phyloP scores from a whole-genome alignment of 352 stramenopile genomes.

The Lagenidium giganteum region DNA sequence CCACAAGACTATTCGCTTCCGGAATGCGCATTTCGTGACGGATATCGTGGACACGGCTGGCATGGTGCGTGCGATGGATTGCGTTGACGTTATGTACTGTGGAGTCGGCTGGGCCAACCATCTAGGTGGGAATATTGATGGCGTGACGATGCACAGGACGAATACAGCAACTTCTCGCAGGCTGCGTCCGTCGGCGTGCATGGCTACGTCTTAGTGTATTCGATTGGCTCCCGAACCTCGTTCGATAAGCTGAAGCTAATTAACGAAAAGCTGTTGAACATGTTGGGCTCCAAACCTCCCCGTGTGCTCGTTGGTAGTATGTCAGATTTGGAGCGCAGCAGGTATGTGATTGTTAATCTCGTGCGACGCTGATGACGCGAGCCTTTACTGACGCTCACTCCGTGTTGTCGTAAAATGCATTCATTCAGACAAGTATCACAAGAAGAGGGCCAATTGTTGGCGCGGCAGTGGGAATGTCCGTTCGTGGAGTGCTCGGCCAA shows the following conservation, averaged over 20 bases:
- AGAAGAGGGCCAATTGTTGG: constrained; percentile 86
- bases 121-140: not conserved
- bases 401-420: too few species aligned
- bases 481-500: constrained; percentile 95
- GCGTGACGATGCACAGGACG: constrained; percentile 59
- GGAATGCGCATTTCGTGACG: constrained; percentile 95
- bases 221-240: constrained; percentile 88
- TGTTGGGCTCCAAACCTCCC: constrained; percentile 89
- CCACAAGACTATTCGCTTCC: constrained; percentile 95
- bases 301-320: constrained; percentile 95
- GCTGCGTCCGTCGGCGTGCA: constrained; percentile 94
- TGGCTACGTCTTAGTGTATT: constrained; percentile 95
- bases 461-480: constrained; percentile 88
- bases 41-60: constrained; percentile 97
- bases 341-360: constrained; percentile 40
- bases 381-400: too few species aligned
- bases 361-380: too few species aligned
- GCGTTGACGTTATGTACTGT: too few species aligned
- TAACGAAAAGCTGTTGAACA: constrained; percentile 93
- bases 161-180: constrained; percentile 95
- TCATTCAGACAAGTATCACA: constrained; percentile 65
- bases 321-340: constrained; percentile 90
- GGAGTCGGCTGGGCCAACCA: too few species aligned
- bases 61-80: constrained; percentile 71
- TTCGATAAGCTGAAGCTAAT: constrained; percentile 95